Conservation (phyloP, 2,329 filamentous ascomycete genomes). For the Talaromyces sp. region DNA sequence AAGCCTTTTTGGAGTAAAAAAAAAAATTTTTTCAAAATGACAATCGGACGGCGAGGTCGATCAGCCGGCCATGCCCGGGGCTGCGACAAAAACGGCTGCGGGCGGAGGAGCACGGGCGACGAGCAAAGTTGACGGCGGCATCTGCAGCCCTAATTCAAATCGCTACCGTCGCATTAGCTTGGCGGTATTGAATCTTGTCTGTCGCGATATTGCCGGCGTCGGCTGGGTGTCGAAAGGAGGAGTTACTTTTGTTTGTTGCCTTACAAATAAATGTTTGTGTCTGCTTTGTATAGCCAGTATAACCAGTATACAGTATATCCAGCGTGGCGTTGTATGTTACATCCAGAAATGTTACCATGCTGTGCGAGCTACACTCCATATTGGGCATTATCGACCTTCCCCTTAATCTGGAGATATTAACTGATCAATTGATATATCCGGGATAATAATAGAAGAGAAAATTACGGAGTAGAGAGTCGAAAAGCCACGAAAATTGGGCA, state of each 20-base stretch:
- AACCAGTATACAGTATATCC: background rate
- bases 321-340: background rate
- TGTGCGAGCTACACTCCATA: background rate
- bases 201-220: background rate
- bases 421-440: background rate
- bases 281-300: background rate
- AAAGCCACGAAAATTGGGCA: background rate
- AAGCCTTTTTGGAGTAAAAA: background rate
- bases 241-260: background rate
- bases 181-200: background rate
- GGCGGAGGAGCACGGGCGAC: background rate
- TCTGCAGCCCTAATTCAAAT: conserved; percentile 13
- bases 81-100: background rate
- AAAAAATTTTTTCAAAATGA: no score
- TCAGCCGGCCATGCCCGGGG: background rate
- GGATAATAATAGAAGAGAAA: background rate
- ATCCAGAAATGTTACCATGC: background rate
- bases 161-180: background rate
- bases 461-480: background rate
- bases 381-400: background rate
- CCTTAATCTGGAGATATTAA: background rate
- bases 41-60: background rate
- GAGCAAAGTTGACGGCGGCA: background rate
- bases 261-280: background rate
- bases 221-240: background rate